phyloP scores from a whole-genome alignment of 75 land plant genomes.

The Sequoia sempervirens region DNA sequence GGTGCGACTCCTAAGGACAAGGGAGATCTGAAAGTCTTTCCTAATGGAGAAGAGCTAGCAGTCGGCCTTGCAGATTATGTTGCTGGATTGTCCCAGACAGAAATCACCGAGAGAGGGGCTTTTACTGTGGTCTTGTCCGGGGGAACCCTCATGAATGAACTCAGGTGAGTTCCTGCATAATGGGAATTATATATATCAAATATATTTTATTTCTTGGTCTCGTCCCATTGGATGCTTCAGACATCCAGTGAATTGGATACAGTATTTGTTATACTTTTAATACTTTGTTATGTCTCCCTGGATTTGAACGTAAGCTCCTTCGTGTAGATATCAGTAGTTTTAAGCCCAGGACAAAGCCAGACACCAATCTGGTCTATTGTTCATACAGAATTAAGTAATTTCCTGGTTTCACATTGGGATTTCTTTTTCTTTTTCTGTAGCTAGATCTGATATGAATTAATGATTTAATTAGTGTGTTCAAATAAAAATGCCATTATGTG shows the following conservation, averaged over 20 bases:
- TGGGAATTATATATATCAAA: neutral
- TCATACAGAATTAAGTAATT: neutral
- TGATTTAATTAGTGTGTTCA: no score
- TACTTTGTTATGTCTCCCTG: neutral
- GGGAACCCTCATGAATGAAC: constrained; percentile 57
- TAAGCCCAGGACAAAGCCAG: neutral
- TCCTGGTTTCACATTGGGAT: neutral
- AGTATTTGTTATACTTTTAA: neutral
- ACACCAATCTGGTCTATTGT: neutral
- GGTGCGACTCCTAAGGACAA: constrained; percentile 10
- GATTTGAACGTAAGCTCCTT: neutral
- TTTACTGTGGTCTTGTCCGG: constrained; percentile 76
- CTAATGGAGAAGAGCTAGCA: constrained; percentile 41
- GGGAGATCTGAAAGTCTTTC: constrained; percentile 26
- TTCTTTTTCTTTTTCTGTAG: neutral
- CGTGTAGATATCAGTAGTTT: neutral
- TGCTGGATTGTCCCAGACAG: constrained; percentile 37
- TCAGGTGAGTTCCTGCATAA: constrained; percentile 30
- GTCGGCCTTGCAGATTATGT: constrained; percentile 48
- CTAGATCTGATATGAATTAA: no score
- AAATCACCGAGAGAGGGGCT: constrained; percentile 31
- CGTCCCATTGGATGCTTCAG: neutral
- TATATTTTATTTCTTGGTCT: neutral
- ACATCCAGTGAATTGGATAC: neutral
- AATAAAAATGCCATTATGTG: neutral